phyloP scores from a whole-genome alignment of 179 eudicot species.

The Beta macrorhiza region DNA sequence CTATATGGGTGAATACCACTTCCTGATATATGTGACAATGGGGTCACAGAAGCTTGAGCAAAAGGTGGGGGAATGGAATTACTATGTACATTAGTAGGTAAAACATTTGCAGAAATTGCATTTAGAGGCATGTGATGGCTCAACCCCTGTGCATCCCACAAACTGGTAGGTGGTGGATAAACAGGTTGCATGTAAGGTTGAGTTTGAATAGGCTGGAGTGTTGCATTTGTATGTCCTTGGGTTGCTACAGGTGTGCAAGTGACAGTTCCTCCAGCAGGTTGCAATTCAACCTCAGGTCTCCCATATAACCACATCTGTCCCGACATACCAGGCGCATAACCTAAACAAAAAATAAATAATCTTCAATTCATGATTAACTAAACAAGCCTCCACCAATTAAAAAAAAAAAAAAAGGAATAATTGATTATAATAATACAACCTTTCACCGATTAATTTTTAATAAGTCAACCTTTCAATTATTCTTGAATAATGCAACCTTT shows the following conservation, averaged over 20 bases:
- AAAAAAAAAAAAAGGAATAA: too few relatives aligned
- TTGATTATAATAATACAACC: too few relatives aligned
- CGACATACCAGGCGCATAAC: constrained; percentile 42
- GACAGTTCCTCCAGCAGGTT: constrained; percentile 40
- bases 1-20: constrained; percentile 47
- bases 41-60: constrained; percentile 74
- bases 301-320: constrained; percentile 59
- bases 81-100: constrained; percentile 46
- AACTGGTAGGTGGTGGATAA: constrained; percentile 60
- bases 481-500: too few relatives aligned
- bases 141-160: constrained; percentile 68
- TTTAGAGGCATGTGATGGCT: constrained; percentile 49
- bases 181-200: constrained; percentile 53
- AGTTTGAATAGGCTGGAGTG: constrained; percentile 56
- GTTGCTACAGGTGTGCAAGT: constrained; percentile 40
- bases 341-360: neutral
- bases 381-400: neutral
- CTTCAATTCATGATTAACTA: neutral
- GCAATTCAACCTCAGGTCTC: constrained; percentile 49
- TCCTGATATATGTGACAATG: constrained; percentile 65
- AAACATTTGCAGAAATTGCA: constrained; percentile 35
- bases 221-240: constrained; percentile 43
- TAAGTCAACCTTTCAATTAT: too few relatives aligned
- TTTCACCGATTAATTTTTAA: too few relatives aligned
- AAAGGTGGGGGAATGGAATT: constrained; percentile 55